phyloP scores from a whole-genome alignment of 805 yeast species.

The Metschnikowia corniflorae region DNA sequence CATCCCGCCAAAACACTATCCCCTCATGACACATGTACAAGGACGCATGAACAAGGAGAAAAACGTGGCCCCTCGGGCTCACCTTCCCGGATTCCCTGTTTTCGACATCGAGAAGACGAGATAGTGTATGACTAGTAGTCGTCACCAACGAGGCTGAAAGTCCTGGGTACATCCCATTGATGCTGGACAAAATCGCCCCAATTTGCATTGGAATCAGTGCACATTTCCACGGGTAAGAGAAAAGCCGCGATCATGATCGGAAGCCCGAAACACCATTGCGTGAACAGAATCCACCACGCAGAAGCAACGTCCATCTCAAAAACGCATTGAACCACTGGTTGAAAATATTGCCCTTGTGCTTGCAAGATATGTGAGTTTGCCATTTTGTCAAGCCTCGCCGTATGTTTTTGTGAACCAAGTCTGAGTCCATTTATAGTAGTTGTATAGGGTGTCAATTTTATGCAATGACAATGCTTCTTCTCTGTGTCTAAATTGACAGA shows the following conservation, averaged over 20 bases:
- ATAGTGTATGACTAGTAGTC: slow-evolving; percentile 20
- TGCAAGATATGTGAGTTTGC: too few relatives aligned
- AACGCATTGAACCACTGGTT: slow-evolving; percentile 54
- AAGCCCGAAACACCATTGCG: slow-evolving; percentile 82
- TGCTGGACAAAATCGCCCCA: slow-evolving; percentile 1
- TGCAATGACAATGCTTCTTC: too few relatives aligned
- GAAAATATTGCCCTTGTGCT: slow-evolving; percentile 63
- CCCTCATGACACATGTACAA: slow-evolving; percentile 65
- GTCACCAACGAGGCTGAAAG: slow-evolving; percentile 8
- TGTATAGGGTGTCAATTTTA: too few relatives aligned
- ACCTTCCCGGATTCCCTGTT: slow-evolving; percentile 60
- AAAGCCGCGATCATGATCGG: slow-evolving; percentile 91
- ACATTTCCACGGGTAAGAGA: slow-evolving; percentile 76
- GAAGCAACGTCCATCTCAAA: slow-evolving; percentile 55
- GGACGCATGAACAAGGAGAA: slow-evolving; percentile 65
- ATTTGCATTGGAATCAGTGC: slow-evolving; percentile 18
- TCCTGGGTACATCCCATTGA: slow-evolving; percentile 1
- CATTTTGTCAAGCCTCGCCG: too few relatives aligned
- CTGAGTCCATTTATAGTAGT: too few relatives aligned
- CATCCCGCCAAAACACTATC: slow-evolving; percentile 35
- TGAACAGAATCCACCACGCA: slow-evolving; percentile 77
- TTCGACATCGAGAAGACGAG: slow-evolving; percentile 34
- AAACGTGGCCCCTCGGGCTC: slow-evolving; percentile 97
- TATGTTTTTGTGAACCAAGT: too few relatives aligned
- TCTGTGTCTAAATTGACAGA: too few relatives aligned